Percentiles rank a stretch among this genome's conserved stretches.
Conservation (phyloP, 371 early-diverging fungal genomes). For the Mucor irregularis region DNA sequence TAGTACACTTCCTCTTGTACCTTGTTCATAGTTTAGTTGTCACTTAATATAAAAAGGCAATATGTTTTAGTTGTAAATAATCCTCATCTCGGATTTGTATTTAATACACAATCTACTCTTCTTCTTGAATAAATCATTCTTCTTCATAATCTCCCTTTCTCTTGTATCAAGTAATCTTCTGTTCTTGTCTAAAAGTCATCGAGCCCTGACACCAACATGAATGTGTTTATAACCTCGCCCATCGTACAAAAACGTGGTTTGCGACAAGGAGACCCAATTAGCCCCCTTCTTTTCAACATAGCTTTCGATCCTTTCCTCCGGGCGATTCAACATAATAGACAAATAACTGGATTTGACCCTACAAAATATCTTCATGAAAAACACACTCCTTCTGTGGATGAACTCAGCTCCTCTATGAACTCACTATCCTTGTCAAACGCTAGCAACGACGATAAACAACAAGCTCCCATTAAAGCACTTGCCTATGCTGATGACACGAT, state of each 20-base stretch:
- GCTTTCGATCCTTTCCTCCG: constrained; percentile 25
- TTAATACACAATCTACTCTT: too few relatives aligned
- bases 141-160: too few relatives aligned
- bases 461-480: background rate
- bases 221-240: background rate
- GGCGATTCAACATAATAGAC: background rate
- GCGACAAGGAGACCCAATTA: constrained; percentile 19
- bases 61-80: too few relatives aligned
- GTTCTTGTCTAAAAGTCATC: too few relatives aligned
- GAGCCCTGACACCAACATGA: constrained; percentile 15
- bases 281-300: constrained; percentile 20
- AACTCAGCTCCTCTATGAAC: background rate
- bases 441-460: background rate
- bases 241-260: constrained; percentile 14
- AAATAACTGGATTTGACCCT: background rate
- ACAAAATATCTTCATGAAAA: background rate
- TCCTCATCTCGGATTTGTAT: too few relatives aligned
- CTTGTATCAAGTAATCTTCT: too few relatives aligned
- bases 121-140: too few relatives aligned
- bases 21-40: too few relatives aligned
- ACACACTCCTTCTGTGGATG: too few relatives aligned
- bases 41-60: too few relatives aligned
- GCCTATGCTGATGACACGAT: constrained; percentile 18
- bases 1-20: too few relatives aligned
- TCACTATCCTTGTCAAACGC: background rate